Percentiles rank a stretch among this genome's conserved stretches.
Conservation (phyloP, 2,329 filamentous ascomycete genomes). For the Periconia sp. region DNA sequence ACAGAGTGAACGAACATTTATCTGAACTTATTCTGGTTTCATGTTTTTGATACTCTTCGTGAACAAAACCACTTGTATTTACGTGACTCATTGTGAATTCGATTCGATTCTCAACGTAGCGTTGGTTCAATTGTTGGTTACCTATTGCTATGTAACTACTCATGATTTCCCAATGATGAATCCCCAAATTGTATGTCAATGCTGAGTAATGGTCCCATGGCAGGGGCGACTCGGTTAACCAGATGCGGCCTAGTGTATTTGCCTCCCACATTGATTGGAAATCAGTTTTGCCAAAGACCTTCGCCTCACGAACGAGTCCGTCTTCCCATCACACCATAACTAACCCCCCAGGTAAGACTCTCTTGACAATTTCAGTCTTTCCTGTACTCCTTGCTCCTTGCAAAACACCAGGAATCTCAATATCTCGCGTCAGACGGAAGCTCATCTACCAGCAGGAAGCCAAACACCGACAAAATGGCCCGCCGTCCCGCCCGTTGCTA, state of each 20-base stretch:
- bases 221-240: slow-evolving; percentile 5
- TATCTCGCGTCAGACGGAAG: not conserved
- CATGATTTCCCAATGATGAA: too few relatives aligned
- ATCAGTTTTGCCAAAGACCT: slow-evolving; percentile 17
- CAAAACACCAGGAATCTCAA: not conserved
- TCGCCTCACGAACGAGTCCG: slow-evolving; percentile 9
- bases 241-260: slow-evolving; percentile 2
- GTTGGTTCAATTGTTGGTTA: too few relatives aligned
- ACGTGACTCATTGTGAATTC: too few relatives aligned
- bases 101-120: too few relatives aligned
- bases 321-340: slow-evolving; percentile 23
- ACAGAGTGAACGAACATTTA: too few relatives aligned
- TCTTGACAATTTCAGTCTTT: not conserved
- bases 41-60: too few relatives aligned
- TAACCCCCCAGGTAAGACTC: slow-evolving; percentile 33
- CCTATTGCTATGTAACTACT: too few relatives aligned
- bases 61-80: too few relatives aligned
- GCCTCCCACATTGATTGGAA: slow-evolving; percentile 19
- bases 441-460: slow-evolving; percentile 34
- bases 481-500: slow-evolving; percentile 99
- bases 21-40: too few relatives aligned
- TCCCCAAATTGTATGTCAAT: too few relatives aligned
- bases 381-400: not conserved
- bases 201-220: slow-evolving; percentile 8
- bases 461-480: slow-evolving; percentile 82